A percentile compares a stretch with the other conserved stretches of the same genome.
These are phyloP conservation scores for Nakaseomyces bracarensis DNA, from an alignment of 1,139 yeast genomes.

Conservation along the genomic window DNA sequence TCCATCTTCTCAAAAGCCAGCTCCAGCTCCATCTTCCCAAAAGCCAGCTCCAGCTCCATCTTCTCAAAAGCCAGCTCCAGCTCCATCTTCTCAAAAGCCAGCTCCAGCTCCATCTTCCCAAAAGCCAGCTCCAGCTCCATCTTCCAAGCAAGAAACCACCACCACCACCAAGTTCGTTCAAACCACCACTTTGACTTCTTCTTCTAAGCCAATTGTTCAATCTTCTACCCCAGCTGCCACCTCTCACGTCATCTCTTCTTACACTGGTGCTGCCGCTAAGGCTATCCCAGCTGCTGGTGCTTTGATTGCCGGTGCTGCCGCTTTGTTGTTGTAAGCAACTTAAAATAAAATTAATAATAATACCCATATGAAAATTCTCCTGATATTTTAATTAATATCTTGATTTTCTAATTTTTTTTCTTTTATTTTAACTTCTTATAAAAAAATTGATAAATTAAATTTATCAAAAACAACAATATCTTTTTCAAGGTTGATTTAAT, in stretches of 20 bases:
- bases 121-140: slow-evolving; percentile 10
- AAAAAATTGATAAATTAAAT: background rate
- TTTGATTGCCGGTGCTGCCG: slow-evolving; percentile 35
- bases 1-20: slow-evolving; percentile 6
- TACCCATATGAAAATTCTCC: background rate
- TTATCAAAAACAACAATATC: background rate
- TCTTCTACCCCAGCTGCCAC: slow-evolving; percentile 12
- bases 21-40: slow-evolving; percentile 7
- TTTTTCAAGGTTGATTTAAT: background rate
- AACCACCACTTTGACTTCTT: slow-evolving; percentile 9
- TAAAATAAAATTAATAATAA: background rate
- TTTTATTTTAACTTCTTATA: background rate
- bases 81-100: slow-evolving; percentile 10
- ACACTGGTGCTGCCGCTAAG: slow-evolving; percentile 32
- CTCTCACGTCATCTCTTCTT: slow-evolving; percentile 19
- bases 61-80: slow-evolving; percentile 8
- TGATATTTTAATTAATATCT: background rate
- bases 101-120: slow-evolving; percentile 11
- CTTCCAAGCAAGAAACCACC: slow-evolving; percentile 4
- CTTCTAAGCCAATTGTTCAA: slow-evolving; percentile 8
- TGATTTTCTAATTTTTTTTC: background rate
- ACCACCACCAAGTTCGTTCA: slow-evolving; percentile 7
- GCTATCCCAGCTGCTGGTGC: slow-evolving; percentile 35
- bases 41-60: slow-evolving; percentile 8
- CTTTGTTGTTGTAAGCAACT: slow-evolving; percentile 31